Base-by-base conservation (phyloP, 805 yeast genomes). In the Kodamaea neixiangensis region DNA sequence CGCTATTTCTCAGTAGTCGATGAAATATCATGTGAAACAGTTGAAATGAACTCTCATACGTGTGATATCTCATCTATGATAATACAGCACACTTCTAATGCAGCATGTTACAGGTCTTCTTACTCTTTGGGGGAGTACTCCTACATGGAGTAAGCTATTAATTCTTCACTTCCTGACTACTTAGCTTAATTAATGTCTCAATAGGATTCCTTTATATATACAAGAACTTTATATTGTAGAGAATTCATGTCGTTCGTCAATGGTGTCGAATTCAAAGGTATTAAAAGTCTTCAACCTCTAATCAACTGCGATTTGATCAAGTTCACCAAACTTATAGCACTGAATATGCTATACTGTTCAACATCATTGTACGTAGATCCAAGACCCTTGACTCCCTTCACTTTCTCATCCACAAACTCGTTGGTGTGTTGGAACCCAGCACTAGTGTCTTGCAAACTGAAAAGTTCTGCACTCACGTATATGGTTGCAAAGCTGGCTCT, bases 281-380 rank as follows among this genome's bases (percentile, higher is more conserved):
- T n/a, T n/a, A n/a, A n/a, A n/a, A n/a, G n/a, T n/a, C n/a, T 19
- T 38, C 57, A 84, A 29, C 89, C 87, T 64, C 89, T 78, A 15
- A 83, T 74, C 22, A 84, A 67, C 65, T 87, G 92, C 43, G 91
- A 81, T 65, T 80, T 85, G 50, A 87, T 73, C 59, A 92, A 75
- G 66, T 91, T 93, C 43, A 82, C 66, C 48, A 82, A 65, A 46
- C 85, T 80, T 47, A 85, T 76, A 6, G 85, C 80, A 49, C 85
- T 86, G 69, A 89, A 91, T 56, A 81, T 65, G 7, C 81, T 65
- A 88, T 96, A 92, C 66, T 91, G 92, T 54, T 84, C 87, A n/a
- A 82, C 72, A 51, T 81, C 78, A 52, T 75, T 79, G 62, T 87
- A 87, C 3, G 83, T 77, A 44, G 75, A 72, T 14, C 91, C 96